Conservation (phyloP, 192 early-diverging fungal genomes). For the Chytriomyces sp. region DNA sequence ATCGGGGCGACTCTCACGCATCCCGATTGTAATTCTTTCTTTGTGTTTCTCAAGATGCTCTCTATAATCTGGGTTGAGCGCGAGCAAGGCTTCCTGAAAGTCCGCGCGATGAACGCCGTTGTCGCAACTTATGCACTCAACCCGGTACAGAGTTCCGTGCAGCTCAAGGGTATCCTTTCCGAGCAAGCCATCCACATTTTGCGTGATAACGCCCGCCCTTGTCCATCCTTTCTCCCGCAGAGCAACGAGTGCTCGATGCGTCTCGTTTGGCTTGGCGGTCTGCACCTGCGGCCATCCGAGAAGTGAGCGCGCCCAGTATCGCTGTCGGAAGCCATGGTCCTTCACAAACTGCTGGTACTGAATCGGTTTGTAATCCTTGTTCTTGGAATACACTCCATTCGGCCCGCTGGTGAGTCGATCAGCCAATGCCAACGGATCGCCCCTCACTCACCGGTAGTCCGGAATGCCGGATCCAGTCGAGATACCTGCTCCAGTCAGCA, state of each 20-base stretch:
- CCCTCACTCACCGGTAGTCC: slow-evolving; percentile 58
- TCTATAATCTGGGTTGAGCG: slow-evolving; percentile 62
- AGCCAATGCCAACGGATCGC: background rate
- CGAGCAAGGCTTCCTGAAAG: slow-evolving; percentile 70
- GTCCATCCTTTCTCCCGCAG: slow-evolving; percentile 54
- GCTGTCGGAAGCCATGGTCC: slow-evolving; percentile 63
- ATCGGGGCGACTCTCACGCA: slow-evolving; percentile 63
- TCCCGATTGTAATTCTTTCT: slow-evolving; percentile 38
- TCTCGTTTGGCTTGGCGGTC: slow-evolving; percentile 69
- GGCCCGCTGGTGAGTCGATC: slow-evolving; percentile 59
- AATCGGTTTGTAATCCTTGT: slow-evolving; percentile 78
- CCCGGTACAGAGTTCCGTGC: slow-evolving; percentile 78
- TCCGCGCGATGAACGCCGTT: slow-evolving; percentile 52
- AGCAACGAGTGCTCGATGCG: slow-evolving; percentile 64
- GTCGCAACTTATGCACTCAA: slow-evolving; percentile 74
- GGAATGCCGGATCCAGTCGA: slow-evolving; percentile 66
- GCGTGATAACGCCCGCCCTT: slow-evolving; percentile 70
- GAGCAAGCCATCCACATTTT: slow-evolving; percentile 91
- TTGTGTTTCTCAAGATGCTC: slow-evolving; percentile 42
- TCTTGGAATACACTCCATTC: slow-evolving; percentile 43
- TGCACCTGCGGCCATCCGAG: slow-evolving; percentile 76
- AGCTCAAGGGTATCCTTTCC: slow-evolving; percentile 68
- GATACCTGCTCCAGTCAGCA: slow-evolving; percentile 50
- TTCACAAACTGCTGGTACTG: slow-evolving; percentile 61
- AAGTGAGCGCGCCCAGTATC: slow-evolving; percentile 92